Base-by-base conservation (phyloP, 2,329 filamentous ascomycete genomes). In the Paraconiothyrium sp. region DNA sequence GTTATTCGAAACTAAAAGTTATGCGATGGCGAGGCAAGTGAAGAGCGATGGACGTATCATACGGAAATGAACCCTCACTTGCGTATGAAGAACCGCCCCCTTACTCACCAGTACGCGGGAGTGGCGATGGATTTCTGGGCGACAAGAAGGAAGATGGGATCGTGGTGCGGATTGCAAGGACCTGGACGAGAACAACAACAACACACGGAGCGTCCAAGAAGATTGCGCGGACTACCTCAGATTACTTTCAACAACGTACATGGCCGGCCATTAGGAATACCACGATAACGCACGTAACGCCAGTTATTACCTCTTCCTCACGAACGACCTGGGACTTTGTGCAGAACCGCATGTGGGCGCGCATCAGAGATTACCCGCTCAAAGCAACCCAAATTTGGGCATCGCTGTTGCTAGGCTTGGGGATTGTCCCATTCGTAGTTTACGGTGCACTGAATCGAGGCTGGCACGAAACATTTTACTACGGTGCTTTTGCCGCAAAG, bases 401-500 rank as follows among this genome's bases (percentile, higher is more conserved):
- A 1, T 10, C 44, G 14, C 24, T 51, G 32, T 22, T 61, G n/a
- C 39, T 58, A 13, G 4, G 41, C 3, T 32, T 61, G n/a, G 49
- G 54, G 10, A 58, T 54, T 9, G 32, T 24, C 13, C 58, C 58
- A 3, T 60, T 60, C 41, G 47, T 51, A 5, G 8, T 46, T 4
- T 44, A 43, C 13, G 58, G 58, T 1, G 13, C 2, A 14, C 3
- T 55, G 16, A 20, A 10, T 11, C 4, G 20, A 16, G 16, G n/a
- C 3, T 13, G n/a, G 30, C 32, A 10, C 32, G 14, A 13, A 54
- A 22, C 11, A 4, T 54, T 57, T 16, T 61, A 54, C 32, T 50
- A 58, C 22, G 24, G 13, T 34, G 59, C 50, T 9, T 61, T 61
- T 39, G 22, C 48, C 30, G 34, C 41, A 16, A 61, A 61, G 27